A percentile compares a stretch with the other conserved stretches of the same genome.
Conservation (phyloP, 2,329 filamentous ascomycete genomes). For the Aspergillus ochraceus region DNA sequence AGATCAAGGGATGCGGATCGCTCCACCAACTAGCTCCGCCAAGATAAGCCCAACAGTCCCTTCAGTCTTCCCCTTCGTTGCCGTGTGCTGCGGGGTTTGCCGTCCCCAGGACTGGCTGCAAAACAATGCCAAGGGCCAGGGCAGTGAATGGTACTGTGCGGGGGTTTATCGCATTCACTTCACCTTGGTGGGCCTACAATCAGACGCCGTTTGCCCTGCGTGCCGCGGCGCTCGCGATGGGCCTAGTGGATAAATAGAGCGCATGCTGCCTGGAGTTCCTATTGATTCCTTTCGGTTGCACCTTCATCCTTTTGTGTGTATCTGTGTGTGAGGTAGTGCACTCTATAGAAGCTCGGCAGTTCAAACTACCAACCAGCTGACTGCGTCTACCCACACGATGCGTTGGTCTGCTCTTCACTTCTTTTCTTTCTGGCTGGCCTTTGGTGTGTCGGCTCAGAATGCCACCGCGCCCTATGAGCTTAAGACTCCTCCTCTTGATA, state of each 20-base stretch:
- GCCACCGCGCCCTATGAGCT: slow-evolving; percentile 34
- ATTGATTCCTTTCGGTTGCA: background rate
- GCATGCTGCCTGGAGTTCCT: background rate
- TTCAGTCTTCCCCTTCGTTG: background rate
- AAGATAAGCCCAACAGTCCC: background rate
- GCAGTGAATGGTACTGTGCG: background rate
- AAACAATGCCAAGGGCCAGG: background rate
- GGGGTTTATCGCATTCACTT: background rate
- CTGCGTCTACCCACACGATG: background rate
- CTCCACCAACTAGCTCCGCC: background rate
- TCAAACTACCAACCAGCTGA: background rate
- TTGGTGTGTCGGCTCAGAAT: slow-evolving; percentile 3
- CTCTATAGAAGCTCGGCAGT: background rate
- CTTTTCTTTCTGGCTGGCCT: slow-evolving; percentile 6
- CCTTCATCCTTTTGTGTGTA: background rate
- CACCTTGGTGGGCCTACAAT: background rate
- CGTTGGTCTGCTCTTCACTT: background rate
- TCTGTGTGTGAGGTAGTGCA: background rate
- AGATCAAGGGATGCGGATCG: background rate
- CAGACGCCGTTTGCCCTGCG: background rate
- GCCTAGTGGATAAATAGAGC: background rate
- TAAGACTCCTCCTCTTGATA: slow-evolving; percentile 44
- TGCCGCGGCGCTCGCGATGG: too few species aligned
- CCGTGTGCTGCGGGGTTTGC: background rate
- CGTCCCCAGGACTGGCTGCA: background rate